Base-by-base conservation (phyloP, 2,329 filamentous ascomycete genomes). In the Phialemoniopsis sp. region DNA sequence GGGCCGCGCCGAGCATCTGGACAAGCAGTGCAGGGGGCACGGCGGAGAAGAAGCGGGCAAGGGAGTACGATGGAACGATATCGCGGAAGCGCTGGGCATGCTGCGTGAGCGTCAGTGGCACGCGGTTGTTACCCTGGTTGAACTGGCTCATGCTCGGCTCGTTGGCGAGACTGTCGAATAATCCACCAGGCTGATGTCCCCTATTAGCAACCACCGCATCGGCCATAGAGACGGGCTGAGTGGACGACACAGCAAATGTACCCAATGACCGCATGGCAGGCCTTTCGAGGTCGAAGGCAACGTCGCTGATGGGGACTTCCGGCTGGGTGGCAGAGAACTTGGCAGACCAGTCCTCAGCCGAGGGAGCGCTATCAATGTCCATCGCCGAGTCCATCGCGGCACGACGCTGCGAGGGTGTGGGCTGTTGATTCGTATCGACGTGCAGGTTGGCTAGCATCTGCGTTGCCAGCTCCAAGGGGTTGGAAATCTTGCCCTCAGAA, bases 1-100 rank as follows among this genome's bases (percentile, higher is more conserved):
- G 70, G 2, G 89, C 87, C 48, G 89, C 86, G 51, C 79, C 74
- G 15, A 98, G 71, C 58, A 91, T 82, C 37, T 89, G 84, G 1
- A 95, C 74, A 1, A 98, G 78, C 41, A 91, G 76, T 13, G 77
- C 68, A 6, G 88, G 70, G 2, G 88, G 78, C 54, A 91, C 82
- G 36, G 84, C 78, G 1, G 90, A 96, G 64, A 93, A 90, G 73
- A 98, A 98, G 41, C 90, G 85, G 7, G 91, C 91, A 46, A 98
- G 78, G 0, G 87, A 82, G 58, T 94, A 87, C 8, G 85, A 73
- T 0, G 93, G 94, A 32, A 96, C 80, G 51, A 98, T 94, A 59
- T 98, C 93, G 47, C 80, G 79, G 72, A 97, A 98, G 33, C 78
- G 80, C 21, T 86, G 85, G 4, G 93, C 93, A 45, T 85, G 85